Evolutionary conservation across 495 filamentous ascomycete genomes (phyloP).

Genomic region (Tuber microsphaerosporum): DNA sequence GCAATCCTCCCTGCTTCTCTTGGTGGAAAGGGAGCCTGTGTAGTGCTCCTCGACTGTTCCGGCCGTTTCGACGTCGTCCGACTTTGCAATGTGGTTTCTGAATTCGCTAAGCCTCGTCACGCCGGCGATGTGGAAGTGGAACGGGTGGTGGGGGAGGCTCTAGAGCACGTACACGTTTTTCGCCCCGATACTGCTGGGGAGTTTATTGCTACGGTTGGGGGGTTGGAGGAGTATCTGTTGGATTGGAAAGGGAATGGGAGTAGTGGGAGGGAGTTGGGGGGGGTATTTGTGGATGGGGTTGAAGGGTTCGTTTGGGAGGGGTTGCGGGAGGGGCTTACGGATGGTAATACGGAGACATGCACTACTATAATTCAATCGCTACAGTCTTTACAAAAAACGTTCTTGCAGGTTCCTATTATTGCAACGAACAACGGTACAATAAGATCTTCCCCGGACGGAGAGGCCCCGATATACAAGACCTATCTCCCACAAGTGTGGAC

Average conservation of each 20-base stretch:
- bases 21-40: constrained; percentile 8
- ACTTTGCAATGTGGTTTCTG: constrained; percentile 4
- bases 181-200: constrained; percentile 6
- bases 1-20: constrained; percentile 1
- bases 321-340: neutral
- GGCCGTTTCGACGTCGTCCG: constrained; percentile 13
- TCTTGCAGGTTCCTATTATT: neutral
- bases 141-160: neutral
- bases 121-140: constrained; percentile 1
- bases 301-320: constrained; percentile 3
- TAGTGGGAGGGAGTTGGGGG: neutral
- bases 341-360: neutral
- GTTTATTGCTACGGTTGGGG: constrained; percentile 10
- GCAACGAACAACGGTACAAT: neutral
- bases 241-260: constrained; percentile 1
- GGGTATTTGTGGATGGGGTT: constrained; percentile 1
- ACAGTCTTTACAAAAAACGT: neutral
- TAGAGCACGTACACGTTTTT: constrained; percentile 18
- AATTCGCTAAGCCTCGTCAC: neutral
- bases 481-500: neutral
- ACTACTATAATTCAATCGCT: neutral
- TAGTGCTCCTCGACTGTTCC: constrained; percentile 13
- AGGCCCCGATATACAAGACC: neutral
- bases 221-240: constrained; percentile 10
- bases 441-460: neutral